Base-by-base conservation (phyloP, 2,329 filamentous ascomycete species). In the Ampelomyces quisqualis region DNA sequence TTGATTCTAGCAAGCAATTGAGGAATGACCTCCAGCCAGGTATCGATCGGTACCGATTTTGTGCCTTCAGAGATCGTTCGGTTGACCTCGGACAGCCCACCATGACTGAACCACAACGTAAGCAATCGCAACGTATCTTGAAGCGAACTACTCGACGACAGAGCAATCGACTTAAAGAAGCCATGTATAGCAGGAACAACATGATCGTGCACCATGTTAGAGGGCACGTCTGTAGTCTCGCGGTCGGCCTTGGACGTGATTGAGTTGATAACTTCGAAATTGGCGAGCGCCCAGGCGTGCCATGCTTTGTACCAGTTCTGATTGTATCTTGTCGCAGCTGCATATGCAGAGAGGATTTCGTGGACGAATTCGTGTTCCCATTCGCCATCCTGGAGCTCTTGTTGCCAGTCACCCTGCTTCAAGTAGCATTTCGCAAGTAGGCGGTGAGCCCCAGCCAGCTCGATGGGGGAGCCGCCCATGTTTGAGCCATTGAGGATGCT, bases 231-330 rank as follows among this genome's bases (percentile, higher is more conserved):
- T 19, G 75, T 71, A 11, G 70, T 73, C 47, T 80, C 77, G 31
- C 80, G 77, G 49, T 86, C 86, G 11, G 77, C 77, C 41, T 82
- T 79, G 15, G 85, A 78, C 7, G 84, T 81, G 42, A 93, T 74
- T 0, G 86, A 82, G 56, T 93, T 95, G 24, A 97, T 90, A 42
- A 98, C 93, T 70, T 99, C 91, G 60, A 98, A 99, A 69, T 98
- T 99, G 38, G 93, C 91, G 49, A 98, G 72, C 8, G 93, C 94
- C 91, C 93, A 99, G 0, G 93, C 88, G 70, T 99, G 93, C 93
- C 93, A 99, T 6, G 94, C 93, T 71, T 98, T 99, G 74, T 98
- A 98, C 82, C 91, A 98, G 47, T 85, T 84, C 22, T 89, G 85
- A 65, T 98, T 95, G 71, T 94, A 96, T 44, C 88, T 85, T 2